Evolutionary conservation across 2,329 filamentous ascomycete genomes (phyloP).

Genomic region (Cladosporium austrohemisphaericum): DNA sequence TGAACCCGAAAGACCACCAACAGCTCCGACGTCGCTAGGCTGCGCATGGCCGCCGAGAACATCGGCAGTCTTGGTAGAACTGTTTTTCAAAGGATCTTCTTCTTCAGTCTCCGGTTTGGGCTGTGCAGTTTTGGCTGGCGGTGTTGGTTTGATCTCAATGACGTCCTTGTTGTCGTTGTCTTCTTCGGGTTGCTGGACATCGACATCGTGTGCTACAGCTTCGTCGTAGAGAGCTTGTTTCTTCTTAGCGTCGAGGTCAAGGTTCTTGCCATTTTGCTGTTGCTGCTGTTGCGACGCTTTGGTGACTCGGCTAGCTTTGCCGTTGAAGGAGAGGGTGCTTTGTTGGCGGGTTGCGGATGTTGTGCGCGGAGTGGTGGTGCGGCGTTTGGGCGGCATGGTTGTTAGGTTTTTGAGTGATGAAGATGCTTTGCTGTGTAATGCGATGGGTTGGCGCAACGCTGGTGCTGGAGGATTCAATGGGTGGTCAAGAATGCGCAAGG

Average conservation of each 20-base stretch:
- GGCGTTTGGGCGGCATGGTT: slow-evolving; percentile 45
- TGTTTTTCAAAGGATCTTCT: slow-evolving; percentile 23
- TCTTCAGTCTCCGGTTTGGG: slow-evolving; percentile 35
- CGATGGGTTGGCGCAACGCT: neutral
- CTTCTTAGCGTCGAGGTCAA: slow-evolving; percentile 34
- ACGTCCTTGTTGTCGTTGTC: neutral
- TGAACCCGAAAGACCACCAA: slow-evolving; percentile 42
- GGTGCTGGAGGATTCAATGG: neutral
- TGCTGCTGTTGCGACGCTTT: slow-evolving; percentile 47
- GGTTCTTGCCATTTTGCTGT: slow-evolving; percentile 30
- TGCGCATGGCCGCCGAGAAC: slow-evolving; percentile 31
- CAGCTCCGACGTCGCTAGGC: slow-evolving; percentile 38
- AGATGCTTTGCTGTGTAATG: neutral
- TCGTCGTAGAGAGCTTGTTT: slow-evolving; percentile 36
- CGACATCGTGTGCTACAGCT: slow-evolving; percentile 15
- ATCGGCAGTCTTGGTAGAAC: slow-evolving; percentile 26
- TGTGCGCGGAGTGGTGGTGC: slow-evolving; percentile 38
- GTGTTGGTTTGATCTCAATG: slow-evolving; percentile 29
- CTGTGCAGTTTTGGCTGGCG: slow-evolving; percentile 38
- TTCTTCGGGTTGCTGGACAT: slow-evolving; percentile 29
- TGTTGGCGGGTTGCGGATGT: slow-evolving; percentile 49
- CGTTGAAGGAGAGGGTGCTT: slow-evolving; percentile 61
- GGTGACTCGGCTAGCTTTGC: slow-evolving; percentile 49
- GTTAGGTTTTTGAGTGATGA: neutral
- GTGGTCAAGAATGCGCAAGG: too few relatives aligned